Evolutionary conservation across 2,329 filamentous ascomycete genomes (phyloP).

Genomic region (Pestalotiopsis fici): DNA sequence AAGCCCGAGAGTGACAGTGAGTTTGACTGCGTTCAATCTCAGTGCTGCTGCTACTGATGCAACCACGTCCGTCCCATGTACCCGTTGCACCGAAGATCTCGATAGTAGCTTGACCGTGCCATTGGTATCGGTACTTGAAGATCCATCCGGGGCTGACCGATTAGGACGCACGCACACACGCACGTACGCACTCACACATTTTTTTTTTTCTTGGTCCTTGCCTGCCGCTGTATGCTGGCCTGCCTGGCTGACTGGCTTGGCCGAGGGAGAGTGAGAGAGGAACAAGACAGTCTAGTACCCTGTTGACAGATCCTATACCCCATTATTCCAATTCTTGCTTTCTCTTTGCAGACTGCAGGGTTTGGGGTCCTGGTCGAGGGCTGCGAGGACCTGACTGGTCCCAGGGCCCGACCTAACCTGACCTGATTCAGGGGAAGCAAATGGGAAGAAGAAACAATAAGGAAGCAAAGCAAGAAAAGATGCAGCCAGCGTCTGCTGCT

Average conservation of each 20-base stretch:
- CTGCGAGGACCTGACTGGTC: neutral
- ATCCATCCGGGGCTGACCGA: neutral
- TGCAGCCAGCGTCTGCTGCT: neutral
- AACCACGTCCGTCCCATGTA: constrained; percentile 2
- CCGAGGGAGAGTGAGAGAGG: neutral
- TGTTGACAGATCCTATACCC: neutral
- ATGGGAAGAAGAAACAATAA: neutral
- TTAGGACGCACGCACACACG: neutral
- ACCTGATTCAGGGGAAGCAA: neutral
- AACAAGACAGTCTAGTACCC: neutral
- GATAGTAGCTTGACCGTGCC: neutral
- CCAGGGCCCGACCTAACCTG: neutral
- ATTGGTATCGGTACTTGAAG: neutral
- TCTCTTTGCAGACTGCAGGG: neutral
- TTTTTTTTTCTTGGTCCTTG: no score
- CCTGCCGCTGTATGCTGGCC: neutral
- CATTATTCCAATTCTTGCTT: neutral
- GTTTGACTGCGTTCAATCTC: neutral
- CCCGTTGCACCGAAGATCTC: neutral
- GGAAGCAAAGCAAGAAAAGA: neutral
- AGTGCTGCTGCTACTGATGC: neutral
- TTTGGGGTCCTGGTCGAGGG: neutral
- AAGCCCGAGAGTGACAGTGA: constrained; percentile 12
- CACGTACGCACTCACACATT: no score
- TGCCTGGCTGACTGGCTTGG: neutral